Evolutionary conservation across 2,329 filamentous ascomycete species (phyloP).

Genomic region (Ceratocystis albifundus): DNA sequence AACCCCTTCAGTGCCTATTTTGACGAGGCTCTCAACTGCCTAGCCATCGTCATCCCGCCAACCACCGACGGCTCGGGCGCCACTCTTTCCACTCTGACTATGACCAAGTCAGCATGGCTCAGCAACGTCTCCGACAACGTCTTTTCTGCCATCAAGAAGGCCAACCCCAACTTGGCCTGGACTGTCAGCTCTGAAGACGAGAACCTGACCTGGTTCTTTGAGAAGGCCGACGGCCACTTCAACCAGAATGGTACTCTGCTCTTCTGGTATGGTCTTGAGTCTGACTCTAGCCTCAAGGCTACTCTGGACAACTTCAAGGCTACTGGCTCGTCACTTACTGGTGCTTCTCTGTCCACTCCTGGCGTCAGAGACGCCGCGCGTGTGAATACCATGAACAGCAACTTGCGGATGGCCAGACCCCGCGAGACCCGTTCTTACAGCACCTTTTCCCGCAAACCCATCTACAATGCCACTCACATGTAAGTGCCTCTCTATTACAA

Average conservation of each 20-base stretch:
- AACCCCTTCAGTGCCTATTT: constrained; percentile 86
- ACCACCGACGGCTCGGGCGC: constrained; percentile 55
- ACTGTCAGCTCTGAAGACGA: constrained; percentile 94
- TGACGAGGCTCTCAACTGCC: constrained; percentile 84
- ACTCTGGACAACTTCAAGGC: constrained; percentile 77
- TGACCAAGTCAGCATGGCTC: constrained; percentile 89
- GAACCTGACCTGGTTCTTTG: constrained; percentile 96
- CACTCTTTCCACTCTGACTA: constrained; percentile 79
- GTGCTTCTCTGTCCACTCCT: constrained; percentile 79
- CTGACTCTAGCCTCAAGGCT: constrained; percentile 66
- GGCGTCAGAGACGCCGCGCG: constrained; percentile 67
- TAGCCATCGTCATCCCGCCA: constrained; percentile 77
- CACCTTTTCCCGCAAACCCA: constrained; percentile 37
- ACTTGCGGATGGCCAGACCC: constrained; percentile 9
- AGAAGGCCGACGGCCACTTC: constrained; percentile 88
- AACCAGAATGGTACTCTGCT: constrained; percentile 77
- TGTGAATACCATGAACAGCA: constrained; percentile 30
- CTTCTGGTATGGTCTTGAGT: constrained; percentile 90
- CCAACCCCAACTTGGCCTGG: constrained; percentile 84
- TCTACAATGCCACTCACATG: constrained; percentile 22
- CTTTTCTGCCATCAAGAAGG: constrained; percentile 85
- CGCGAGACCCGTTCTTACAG: constrained; percentile 48
- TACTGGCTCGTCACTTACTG: constrained; percentile 75
- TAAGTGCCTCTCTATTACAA: constrained; percentile 11
- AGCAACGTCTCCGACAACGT: constrained; percentile 93